Percentiles rank a stretch among this genome's conserved stretches.
Evolutionary conservation across 139 green algal species (phyloP).

Genomic region (Chlorella sp.): DNA sequence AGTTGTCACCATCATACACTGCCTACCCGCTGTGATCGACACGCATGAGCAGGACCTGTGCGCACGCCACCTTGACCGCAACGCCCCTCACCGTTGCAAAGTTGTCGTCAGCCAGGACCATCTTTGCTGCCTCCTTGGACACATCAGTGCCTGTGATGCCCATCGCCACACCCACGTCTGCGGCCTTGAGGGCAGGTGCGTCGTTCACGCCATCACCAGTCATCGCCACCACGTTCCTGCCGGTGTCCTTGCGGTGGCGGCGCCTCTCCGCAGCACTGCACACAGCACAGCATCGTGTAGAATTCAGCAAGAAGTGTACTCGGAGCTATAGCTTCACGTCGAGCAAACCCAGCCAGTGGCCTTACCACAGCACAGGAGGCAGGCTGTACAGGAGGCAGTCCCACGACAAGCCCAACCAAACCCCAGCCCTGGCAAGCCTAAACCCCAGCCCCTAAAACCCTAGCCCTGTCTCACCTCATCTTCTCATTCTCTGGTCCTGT

Average conservation of each 20-base stretch:
- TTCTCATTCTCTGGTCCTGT: too few relatives aligned
- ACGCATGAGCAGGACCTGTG: background rate
- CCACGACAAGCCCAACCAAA: too few relatives aligned
- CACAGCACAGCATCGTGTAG: conserved; percentile 2
- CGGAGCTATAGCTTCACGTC: too few relatives aligned
- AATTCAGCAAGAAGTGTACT: too few relatives aligned
- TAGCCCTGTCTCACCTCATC: too few relatives aligned
- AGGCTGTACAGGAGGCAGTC: too few relatives aligned
- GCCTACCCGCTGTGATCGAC: too few relatives aligned
- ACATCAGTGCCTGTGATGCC: conserved; percentile 80
- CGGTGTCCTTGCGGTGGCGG: conserved; percentile 8
- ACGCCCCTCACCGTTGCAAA: conserved; percentile 86
- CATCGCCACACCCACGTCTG: conserved; percentile 87
- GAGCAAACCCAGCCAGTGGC: too few relatives aligned
- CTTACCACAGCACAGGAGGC: too few relatives aligned
- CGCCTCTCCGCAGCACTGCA: background rate
- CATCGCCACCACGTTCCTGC: conserved; percentile 89
- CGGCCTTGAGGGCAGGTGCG: conserved; percentile 71
- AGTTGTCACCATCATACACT: too few relatives aligned
- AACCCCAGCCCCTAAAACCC: too few relatives aligned
- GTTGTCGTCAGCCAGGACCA: conserved; percentile 93
- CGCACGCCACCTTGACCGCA: conserved; percentile 72
- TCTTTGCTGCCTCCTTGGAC: conserved; percentile 86
- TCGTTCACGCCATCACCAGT: conserved; percentile 80
- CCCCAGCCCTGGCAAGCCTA: too few relatives aligned